These are phyloP conservation scores for Arabidopsis arenosa DNA, from an alignment of 345 rosid genomes.

Conservation along the genomic window DNA sequence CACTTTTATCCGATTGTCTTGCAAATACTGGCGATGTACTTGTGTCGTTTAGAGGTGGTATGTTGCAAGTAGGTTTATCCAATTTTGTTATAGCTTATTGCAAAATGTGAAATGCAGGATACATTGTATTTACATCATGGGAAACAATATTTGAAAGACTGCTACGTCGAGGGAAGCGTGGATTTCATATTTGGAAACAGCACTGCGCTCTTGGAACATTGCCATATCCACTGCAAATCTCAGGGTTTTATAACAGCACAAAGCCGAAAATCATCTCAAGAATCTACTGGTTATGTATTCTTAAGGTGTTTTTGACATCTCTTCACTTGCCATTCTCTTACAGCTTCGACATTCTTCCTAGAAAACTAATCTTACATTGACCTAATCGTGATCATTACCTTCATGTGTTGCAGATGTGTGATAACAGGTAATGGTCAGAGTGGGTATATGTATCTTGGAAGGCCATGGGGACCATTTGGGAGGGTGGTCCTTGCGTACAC, in stretches of 20 bases:
- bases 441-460: conserved; percentile 72
- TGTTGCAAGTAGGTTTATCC: neutral
- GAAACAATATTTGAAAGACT: conserved; percentile 85
- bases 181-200: conserved; percentile 98
- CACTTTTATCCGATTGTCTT: neutral
- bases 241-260: conserved; percentile 90
- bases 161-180: conserved; percentile 90
- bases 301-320: conserved; percentile 52
- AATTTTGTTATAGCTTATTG: neutral
- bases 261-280: conserved; percentile 94
- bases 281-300: conserved; percentile 89
- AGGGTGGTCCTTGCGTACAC: conserved; percentile 87
- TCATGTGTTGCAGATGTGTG: conserved; percentile 65
- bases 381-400: too few species aligned
- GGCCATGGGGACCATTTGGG: conserved; percentile 98
- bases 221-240: conserved; percentile 95
- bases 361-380: too few species aligned
- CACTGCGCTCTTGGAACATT: conserved; percentile 91
- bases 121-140: conserved; percentile 93
- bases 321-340: too few species aligned
- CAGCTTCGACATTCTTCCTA: neutral
- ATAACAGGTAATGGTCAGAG: conserved; percentile 82
- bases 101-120: conserved; percentile 55
- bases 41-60: neutral
- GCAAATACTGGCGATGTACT: too few species aligned